A percentile compares a stretch with the other conserved stretches of the same genome.
Evolutionary conservation across 495 filamentous ascomycete genomes (phyloP).

Genomic region (Parathielavia appendiculata): DNA sequence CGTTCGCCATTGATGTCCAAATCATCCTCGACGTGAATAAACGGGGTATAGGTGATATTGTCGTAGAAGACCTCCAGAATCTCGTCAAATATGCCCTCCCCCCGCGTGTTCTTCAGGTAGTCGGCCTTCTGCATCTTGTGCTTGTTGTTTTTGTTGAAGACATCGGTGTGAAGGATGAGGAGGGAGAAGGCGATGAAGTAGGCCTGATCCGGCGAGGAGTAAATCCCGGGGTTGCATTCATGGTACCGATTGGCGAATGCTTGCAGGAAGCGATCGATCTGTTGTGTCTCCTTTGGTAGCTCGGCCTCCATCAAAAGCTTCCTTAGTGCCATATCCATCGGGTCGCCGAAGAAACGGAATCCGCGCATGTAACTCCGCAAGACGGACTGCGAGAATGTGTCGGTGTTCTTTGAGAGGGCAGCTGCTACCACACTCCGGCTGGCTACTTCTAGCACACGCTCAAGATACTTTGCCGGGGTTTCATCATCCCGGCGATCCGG

Average conservation of each 20-base stretch:
- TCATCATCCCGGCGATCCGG: slow-evolving; percentile 84
- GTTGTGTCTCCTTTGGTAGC: slow-evolving; percentile 93
- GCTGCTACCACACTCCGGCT: slow-evolving; percentile 75
- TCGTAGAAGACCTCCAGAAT: slow-evolving; percentile 96
- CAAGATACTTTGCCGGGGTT: slow-evolving; percentile 82
- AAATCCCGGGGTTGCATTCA: slow-evolving; percentile 97
- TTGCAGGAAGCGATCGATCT: slow-evolving; percentile 91
- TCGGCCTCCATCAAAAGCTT: slow-evolving; percentile 97
- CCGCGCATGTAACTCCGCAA: slow-evolving; percentile 90
- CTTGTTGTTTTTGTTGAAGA: slow-evolving; percentile 99
- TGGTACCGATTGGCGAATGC: slow-evolving; percentile 95
- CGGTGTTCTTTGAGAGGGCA: slow-evolving; percentile 73
- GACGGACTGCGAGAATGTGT: slow-evolving; percentile 75
- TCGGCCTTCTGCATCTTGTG: slow-evolving; percentile 96
- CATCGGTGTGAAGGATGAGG: slow-evolving; percentile 92
- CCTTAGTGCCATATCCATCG: slow-evolving; percentile 93
- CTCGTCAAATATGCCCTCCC: slow-evolving; percentile 85
- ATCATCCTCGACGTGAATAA: slow-evolving; percentile 94
- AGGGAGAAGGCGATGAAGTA: slow-evolving; percentile 98
- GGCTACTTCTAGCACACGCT: slow-evolving; percentile 71
- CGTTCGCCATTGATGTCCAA: slow-evolving; percentile 73
- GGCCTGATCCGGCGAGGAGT: slow-evolving; percentile 84
- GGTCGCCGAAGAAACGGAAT: slow-evolving; percentile 91
- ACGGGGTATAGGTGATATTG: slow-evolving; percentile 95
- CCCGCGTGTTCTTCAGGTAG: slow-evolving; percentile 89